Conservation (phyloP, 2,329 filamentous ascomycete species). For the Fusarium staphyleae region DNA sequence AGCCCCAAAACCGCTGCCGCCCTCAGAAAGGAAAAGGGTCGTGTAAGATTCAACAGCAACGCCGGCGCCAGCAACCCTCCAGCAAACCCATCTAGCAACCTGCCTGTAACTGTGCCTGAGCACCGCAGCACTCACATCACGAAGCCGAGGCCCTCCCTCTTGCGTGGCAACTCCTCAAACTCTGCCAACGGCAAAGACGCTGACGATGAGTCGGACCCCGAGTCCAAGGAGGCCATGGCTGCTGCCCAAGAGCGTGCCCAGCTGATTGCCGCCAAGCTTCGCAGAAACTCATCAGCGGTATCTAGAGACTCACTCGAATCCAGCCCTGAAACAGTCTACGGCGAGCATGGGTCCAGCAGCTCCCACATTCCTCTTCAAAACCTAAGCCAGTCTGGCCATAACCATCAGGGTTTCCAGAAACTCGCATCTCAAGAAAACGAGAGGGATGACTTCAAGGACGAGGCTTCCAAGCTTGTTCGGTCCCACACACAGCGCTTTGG, state of each 20-base stretch:
- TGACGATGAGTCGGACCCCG: conserved; percentile 39
- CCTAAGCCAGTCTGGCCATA: conserved; percentile 31
- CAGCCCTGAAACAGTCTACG: conserved; percentile 41
- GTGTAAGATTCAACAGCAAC: conserved; percentile 58
- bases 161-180: conserved; percentile 52
- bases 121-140: conserved; percentile 25
- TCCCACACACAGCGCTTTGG: conserved; percentile 48
- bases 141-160: conserved; percentile 51
- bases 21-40: conserved; percentile 53
- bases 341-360: conserved; percentile 39
- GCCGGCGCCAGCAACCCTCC: conserved; percentile 46
- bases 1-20: conserved; percentile 25
- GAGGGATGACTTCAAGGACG: conserved; percentile 36
- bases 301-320: conserved; percentile 51
- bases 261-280: conserved; percentile 51
- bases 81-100: conserved; percentile 20
- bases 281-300: conserved; percentile 45
- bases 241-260: conserved; percentile 54
- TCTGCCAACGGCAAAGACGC: conserved; percentile 42
- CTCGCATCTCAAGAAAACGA: conserved; percentile 18
- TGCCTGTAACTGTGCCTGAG: conserved; percentile 23
- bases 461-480: conserved; percentile 53
- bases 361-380: conserved; percentile 45
- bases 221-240: conserved; percentile 46
- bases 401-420: conserved; percentile 32